Evolutionary conservation across 257 asterid genomes (phyloP), one percentile per base, ranked within the genome.

Genomic region (Solanum peruvianum): DNA sequence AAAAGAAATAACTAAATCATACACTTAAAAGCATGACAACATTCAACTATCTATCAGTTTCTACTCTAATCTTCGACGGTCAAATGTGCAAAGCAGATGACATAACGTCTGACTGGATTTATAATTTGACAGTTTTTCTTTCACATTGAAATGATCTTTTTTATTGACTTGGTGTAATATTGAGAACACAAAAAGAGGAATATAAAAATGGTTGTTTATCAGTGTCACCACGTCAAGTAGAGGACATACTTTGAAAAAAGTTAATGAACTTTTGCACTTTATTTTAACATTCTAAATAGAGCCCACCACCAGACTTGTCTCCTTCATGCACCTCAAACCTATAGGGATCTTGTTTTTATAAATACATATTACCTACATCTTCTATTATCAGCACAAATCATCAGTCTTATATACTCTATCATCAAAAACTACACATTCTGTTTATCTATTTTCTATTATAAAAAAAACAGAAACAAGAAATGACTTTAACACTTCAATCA

Each of bases 401-500:
- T 67, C 73, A 67, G 0, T 1, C 31, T 13, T 35, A 37, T 37
- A 37, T 37, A 2, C 42, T 73, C 20, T n/a, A 73, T 21, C 0
- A 73, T 21, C 3, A 44, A 12, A 5, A 73, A 23, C 5, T 80
- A 47, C 44, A 78, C 31, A 15, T 80, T 62, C 66, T 15, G 47
- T 42, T 73, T 66, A 27, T 13, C 6, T 25, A 37, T 86, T 71
- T 89, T 72, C 49, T 62, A 52, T 67, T 77, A 58, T 35, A 62
- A 85, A 37, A 37, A 64, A 6, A 18, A 18, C 76, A 70, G 29
- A 18, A 47, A 29, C 21, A 77, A 86, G 82, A 84, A 89, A 96
- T 96, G 99, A 94, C 97, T 13, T 83, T 96, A 82, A 92, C 97
- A 37, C 95, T 96, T 89, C 94, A 92, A 90, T 95, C 96, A 89